Evolutionary conservation across 169 alveolate species (phyloP).

Genomic region (Eimeria praecox): DNA sequence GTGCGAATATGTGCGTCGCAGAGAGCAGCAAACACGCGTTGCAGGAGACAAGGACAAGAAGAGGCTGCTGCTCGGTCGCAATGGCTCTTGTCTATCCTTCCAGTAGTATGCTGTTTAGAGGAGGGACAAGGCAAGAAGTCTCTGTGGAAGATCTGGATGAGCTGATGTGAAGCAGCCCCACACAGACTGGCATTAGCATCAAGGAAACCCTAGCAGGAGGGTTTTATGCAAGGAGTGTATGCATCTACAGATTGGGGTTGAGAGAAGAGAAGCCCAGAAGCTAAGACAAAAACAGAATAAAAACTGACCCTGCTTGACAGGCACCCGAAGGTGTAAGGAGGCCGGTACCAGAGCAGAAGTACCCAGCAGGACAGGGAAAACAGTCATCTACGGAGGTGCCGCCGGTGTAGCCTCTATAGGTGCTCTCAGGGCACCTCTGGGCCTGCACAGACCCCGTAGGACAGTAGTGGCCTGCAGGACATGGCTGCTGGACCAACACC

Average conservation of each 20-base stretch:
- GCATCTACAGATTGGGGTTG: too few relatives aligned
- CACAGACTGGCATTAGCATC: not conserved
- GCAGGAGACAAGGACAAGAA: too few relatives aligned
- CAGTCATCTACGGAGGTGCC: slow-evolving; percentile 8
- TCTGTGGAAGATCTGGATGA: too few relatives aligned
- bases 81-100: too few relatives aligned
- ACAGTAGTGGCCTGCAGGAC: slow-evolving; percentile 73
- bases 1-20: too few relatives aligned
- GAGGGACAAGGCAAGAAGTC: too few relatives aligned
- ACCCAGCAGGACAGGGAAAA: slow-evolving; percentile 39
- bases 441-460: slow-evolving; percentile 21
- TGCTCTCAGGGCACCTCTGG: slow-evolving; percentile 69
- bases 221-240: too few relatives aligned
- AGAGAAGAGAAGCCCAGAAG: not conserved
- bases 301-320: slow-evolving; percentile 17
- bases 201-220: not conserved
- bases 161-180: too few relatives aligned
- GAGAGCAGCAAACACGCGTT: too few relatives aligned
- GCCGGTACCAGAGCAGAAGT: slow-evolving; percentile 56
- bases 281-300: too few relatives aligned
- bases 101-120: too few relatives aligned
- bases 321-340: slow-evolving; percentile 56
- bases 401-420: slow-evolving; percentile 10
- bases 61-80: too few relatives aligned
- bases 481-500: slow-evolving; percentile 29